These are phyloP conservation scores for Fibroporia radiculosa DNA, from an alignment of 768 basidiomycete species.

Conservation along the genomic window DNA sequence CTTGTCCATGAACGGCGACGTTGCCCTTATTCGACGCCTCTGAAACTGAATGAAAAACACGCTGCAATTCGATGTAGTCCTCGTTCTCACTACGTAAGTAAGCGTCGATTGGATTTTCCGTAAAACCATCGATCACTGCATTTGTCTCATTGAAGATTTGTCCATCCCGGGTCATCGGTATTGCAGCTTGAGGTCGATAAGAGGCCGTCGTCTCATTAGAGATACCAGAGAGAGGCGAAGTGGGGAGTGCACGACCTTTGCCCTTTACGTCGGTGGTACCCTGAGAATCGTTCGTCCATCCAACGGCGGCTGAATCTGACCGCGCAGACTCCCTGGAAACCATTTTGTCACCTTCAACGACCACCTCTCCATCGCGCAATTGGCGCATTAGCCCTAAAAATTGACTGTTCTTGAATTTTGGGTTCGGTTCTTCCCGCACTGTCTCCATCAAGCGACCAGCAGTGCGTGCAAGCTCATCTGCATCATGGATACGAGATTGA, in stretches of 20 bases:
- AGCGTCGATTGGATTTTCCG: conserved; percentile 16
- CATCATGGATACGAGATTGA: conserved; percentile 24
- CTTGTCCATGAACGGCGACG: conserved; percentile 9
- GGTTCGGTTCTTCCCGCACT: conserved; percentile 67
- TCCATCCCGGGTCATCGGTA: background rate
- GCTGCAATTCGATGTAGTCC: conserved; percentile 18
- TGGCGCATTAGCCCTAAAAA: conserved; percentile 85
- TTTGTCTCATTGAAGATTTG: background rate
- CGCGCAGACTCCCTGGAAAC: conserved; percentile 37
- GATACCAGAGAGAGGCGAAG: background rate
- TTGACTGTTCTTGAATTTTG: conserved; percentile 78
- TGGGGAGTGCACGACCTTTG: conserved; percentile 38
- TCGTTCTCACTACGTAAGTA: conserved; percentile 28
- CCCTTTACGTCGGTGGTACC: conserved; percentile 47
- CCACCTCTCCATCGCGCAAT: conserved; percentile 69
- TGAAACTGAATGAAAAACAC: background rate
- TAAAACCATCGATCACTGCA: background rate
- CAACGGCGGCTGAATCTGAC: conserved; percentile 17
- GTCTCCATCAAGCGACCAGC: conserved; percentile 73
- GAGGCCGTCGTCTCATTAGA: background rate
- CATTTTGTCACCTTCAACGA: conserved; percentile 73
- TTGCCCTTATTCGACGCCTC: background rate
- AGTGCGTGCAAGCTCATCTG: conserved; percentile 72
- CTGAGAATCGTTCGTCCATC: conserved; percentile 19
- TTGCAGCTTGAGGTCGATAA: background rate